phyloP scores from a whole-genome alignment of 2,329 filamentous ascomycete genomes.

The Tolypocladium cylindrosporum region DNA sequence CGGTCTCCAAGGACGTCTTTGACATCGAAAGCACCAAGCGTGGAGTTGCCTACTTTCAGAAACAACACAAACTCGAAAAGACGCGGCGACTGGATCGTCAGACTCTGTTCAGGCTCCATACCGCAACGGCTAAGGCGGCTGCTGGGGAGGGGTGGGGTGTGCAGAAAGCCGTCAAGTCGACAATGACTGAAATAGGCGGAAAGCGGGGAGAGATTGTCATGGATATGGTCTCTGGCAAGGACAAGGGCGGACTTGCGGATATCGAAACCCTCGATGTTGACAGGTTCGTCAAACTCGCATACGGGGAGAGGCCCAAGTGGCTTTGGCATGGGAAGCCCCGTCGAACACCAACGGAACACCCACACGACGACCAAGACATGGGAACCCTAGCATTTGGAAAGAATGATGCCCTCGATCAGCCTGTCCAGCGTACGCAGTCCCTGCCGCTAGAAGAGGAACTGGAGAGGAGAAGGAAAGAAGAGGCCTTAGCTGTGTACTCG shows the following conservation, averaged over 20 bases:
- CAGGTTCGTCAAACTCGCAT: slow-evolving; percentile 65
- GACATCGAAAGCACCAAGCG: slow-evolving; percentile 75
- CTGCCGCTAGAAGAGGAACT: slow-evolving; percentile 42
- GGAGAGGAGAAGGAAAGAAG: slow-evolving; percentile 34
- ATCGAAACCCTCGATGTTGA: slow-evolving; percentile 89
- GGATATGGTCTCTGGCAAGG: slow-evolving; percentile 80
- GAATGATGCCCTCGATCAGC: slow-evolving; percentile 32
- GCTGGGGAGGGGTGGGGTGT: slow-evolving; percentile 85
- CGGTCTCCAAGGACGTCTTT: slow-evolving; percentile 84
- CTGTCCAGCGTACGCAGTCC: slow-evolving; percentile 39
- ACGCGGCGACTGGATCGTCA: slow-evolving; percentile 73
- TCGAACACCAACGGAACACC: slow-evolving; percentile 43
- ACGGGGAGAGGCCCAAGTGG: slow-evolving; percentile 82
- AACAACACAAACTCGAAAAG: slow-evolving; percentile 69
- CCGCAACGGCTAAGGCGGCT: slow-evolving; percentile 79
- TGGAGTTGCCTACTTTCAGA: slow-evolving; percentile 82
- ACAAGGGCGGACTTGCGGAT: slow-evolving; percentile 84
- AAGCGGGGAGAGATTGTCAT: slow-evolving; percentile 92
- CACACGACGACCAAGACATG: slow-evolving; percentile 36
- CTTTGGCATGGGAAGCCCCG: slow-evolving; percentile 86
- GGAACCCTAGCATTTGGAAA: slow-evolving; percentile 42
- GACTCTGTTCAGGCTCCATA: slow-evolving; percentile 73
- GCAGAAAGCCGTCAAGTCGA: slow-evolving; percentile 90
- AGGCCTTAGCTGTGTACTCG: slow-evolving; percentile 31
- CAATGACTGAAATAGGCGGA: slow-evolving; percentile 84